Evolutionary conservation across 164 flowering plant species (phyloP).

Genomic region (Piper longum): DNA sequence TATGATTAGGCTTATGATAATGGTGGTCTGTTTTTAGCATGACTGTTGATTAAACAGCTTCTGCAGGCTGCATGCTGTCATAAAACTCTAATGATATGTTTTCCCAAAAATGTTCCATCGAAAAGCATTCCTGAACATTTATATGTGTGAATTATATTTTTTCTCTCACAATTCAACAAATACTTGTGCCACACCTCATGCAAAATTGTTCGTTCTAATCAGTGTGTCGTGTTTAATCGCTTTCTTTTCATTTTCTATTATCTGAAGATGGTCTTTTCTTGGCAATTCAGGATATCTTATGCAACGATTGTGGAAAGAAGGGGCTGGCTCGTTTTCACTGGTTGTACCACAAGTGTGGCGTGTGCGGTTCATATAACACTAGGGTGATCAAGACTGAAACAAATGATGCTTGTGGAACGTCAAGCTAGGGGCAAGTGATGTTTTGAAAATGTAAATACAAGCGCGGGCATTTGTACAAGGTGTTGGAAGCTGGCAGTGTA

Average conservation of each 20-base stretch:
- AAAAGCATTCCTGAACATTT: too few species aligned
- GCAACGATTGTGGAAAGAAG: conserved; percentile 78
- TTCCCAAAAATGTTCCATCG: too few species aligned
- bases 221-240: neutral
- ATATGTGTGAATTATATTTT: too few species aligned
- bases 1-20: too few species aligned
- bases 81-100: too few species aligned
- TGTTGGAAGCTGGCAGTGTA: neutral
- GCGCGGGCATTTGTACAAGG: conserved; percentile 10
- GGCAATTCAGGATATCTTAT: conserved; percentile 56
- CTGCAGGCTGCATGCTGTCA: too few species aligned
- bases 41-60: too few species aligned
- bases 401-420: conserved; percentile 20
- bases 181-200: too few species aligned
- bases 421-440: conserved; percentile 1
- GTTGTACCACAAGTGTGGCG: conserved; percentile 77
- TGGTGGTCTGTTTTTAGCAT: too few species aligned
- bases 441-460: conserved; percentile 13
- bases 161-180: too few species aligned
- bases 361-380: conserved; percentile 78
- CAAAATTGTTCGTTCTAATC: too few species aligned
- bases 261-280: neutral
- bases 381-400: conserved; percentile 49
- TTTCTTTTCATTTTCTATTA: neutral
- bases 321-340: conserved; percentile 78